Evolutionary conservation across 306 rosid genomes (phyloP), one percentile per base, ranked within the genome.

Genomic region (Purshia tridentata): DNA sequence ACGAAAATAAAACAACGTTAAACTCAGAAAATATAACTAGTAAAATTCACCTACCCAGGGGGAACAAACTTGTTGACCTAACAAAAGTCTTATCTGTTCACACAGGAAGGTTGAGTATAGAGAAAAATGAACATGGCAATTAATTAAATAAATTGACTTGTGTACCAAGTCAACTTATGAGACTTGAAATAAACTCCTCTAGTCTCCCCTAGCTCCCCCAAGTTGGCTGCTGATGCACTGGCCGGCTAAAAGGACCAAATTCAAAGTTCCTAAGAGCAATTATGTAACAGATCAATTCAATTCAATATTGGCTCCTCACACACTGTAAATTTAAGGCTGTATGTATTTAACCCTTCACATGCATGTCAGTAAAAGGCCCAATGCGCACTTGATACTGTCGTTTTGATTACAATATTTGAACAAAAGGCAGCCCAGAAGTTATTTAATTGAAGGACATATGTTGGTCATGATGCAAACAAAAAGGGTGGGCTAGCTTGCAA

Each of bases 261-360:
- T 50, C 15, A 50, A 50, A 15, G 7, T 5, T 50, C 54, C 19
- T 12, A 50, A 50, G 14, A 14, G 3, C 14, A 50, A 15, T 4
- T 18, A 50, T 18, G 14, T 53, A 46, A 54, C 52, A 54, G 37
- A 50, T 20, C 8, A 16, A 29, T 29, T 29, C 66, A 61, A 39
- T 61, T 58, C 42, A 29, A 29, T 29, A 29, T 42, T 22, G 39
- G 18, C 53, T 16, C 39, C 29, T 67, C 35, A n/a, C 4, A 19
- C 9, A 40, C 40, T 11, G 62, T 46, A 58, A 58, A 58, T 53
- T n/a, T n/a, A 15, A 18, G 55, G 18, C 20, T 47, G 4, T 47
- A 67, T 11, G 8, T 20, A 70, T 70, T 70, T 54, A 70, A 54
- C 74, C 63, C 40, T 69, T 69, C 74, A 70, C 73, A 53, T 70